Conservation (phyloP, 1,284 basidiomycete genomes). For the Irpex sp. region DNA sequence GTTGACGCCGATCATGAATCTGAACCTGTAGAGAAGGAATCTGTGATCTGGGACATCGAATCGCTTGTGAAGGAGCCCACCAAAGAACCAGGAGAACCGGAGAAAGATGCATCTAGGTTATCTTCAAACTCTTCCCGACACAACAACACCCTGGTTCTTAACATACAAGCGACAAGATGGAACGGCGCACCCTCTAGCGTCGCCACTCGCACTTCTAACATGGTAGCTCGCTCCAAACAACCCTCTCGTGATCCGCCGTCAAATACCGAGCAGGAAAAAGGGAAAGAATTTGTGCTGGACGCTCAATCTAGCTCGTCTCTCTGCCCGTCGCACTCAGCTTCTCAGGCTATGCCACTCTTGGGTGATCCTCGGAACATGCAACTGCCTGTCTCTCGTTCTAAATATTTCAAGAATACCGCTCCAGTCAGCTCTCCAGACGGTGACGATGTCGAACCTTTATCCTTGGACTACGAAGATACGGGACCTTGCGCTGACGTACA, state of each 20-base stretch:
- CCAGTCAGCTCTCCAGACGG: too few relatives aligned
- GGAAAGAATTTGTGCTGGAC: not conserved
- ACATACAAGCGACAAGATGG: constrained; percentile 19
- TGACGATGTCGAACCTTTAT: not conserved
- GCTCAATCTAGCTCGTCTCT: constrained; percentile 32
- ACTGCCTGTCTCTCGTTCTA: not conserved
- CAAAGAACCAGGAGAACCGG: not conserved
- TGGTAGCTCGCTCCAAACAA: not conserved
- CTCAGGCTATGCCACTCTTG: constrained; percentile 12
- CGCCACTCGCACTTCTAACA: not conserved
- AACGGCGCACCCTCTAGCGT: not conserved
- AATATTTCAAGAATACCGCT: not conserved
- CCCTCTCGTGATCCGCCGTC: not conserved
- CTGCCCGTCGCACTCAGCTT: constrained; percentile 47
- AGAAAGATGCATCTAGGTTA: not conserved
- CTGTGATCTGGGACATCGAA: constrained; percentile 69
- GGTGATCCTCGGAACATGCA: not conserved
- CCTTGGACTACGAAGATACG: not conserved
- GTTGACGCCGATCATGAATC: not conserved
- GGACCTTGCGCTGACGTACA: not conserved
- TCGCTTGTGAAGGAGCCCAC: constrained; percentile 23
- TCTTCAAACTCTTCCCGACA: constrained; percentile 3
- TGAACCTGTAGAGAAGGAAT: constrained; percentile 26
- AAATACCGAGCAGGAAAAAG: not conserved
- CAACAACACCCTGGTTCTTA: constrained; percentile 23